These are phyloP conservation scores for Flaveria ramosissima DNA, from an alignment of 129 eudicot species.

Conservation along the genomic window DNA sequence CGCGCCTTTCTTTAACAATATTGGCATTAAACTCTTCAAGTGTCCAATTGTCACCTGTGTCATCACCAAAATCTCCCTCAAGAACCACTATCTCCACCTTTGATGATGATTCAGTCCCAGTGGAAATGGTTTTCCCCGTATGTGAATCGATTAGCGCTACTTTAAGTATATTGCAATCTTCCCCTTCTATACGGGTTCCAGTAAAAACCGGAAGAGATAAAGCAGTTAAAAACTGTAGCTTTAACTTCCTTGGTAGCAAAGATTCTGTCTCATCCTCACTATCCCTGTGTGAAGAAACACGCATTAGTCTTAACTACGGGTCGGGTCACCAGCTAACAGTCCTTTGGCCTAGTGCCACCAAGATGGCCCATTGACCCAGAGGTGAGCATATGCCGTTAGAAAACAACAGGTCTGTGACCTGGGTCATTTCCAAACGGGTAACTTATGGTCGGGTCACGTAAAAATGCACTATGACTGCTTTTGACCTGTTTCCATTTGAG, in stretches of 20 bases:
- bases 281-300: constrained; percentile 40
- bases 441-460: background rate
- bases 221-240: constrained; percentile 55
- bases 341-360: background rate
- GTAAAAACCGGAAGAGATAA: constrained; percentile 91
- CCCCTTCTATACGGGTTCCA: constrained; percentile 93
- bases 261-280: constrained; percentile 51
- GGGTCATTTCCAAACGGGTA: background rate
- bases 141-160: constrained; percentile 63
- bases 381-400: background rate
- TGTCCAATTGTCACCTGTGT: constrained; percentile 61
- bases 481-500: background rate
- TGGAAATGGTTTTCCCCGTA: constrained; percentile 57
- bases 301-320: background rate
- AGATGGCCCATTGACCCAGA: background rate
- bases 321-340: background rate
- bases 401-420: no score
- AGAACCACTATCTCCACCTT: constrained; percentile 90
- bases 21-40: constrained; percentile 68
- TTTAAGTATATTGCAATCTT: constrained; percentile 58
- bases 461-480: background rate
- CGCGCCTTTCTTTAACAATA: constrained; percentile 75
- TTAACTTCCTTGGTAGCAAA: constrained; percentile 56
- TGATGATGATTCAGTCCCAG: constrained; percentile 61
- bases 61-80: constrained; percentile 89